Percentiles rank a stretch among this genome's conserved stretches.
phyloP scores from a whole-genome alignment of 164 flowering plant species.

The Berberis thunbergii region DNA sequence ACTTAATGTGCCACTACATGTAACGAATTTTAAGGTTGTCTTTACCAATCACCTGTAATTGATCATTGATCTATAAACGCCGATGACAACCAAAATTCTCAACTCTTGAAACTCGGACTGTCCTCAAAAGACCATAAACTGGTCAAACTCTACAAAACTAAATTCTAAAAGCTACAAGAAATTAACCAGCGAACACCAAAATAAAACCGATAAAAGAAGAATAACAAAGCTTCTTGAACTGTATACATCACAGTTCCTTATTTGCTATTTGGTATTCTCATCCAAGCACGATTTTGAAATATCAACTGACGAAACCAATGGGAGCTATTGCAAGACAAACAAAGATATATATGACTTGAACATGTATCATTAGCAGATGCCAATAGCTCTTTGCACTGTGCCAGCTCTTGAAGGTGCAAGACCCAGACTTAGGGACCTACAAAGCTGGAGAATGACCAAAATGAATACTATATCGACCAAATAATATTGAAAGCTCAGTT shows the following conservation, averaged over 20 bases:
- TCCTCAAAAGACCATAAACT: not conserved
- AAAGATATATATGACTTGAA: too few relatives aligned
- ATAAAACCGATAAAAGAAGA: not conserved
- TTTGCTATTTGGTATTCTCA: too few relatives aligned
- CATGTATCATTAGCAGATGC: too few relatives aligned
- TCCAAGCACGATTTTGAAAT: too few relatives aligned
- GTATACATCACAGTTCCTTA: not conserved
- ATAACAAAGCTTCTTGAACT: not conserved
- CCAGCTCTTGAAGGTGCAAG: not conserved
- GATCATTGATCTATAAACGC: not conserved
- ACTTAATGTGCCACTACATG: too few relatives aligned
- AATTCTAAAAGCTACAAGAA: not conserved
- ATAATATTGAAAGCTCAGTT: not conserved
- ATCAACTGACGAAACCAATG: too few relatives aligned
- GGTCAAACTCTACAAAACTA: not conserved
- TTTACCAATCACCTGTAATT: not conserved
- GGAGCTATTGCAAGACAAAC: too few relatives aligned
- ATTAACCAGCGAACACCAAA: not conserved
- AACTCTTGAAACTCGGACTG: not conserved
- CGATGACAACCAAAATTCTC: not conserved
- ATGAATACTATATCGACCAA: conserved; percentile 1
- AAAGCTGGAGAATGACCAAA: not conserved
- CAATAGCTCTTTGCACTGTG: not conserved
- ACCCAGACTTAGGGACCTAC: not conserved
- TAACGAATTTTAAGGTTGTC: too few relatives aligned